These are phyloP conservation scores for Penicillium decumbens DNA, from an alignment of 2,329 filamentous ascomycete species.

Conservation along the genomic window DNA sequence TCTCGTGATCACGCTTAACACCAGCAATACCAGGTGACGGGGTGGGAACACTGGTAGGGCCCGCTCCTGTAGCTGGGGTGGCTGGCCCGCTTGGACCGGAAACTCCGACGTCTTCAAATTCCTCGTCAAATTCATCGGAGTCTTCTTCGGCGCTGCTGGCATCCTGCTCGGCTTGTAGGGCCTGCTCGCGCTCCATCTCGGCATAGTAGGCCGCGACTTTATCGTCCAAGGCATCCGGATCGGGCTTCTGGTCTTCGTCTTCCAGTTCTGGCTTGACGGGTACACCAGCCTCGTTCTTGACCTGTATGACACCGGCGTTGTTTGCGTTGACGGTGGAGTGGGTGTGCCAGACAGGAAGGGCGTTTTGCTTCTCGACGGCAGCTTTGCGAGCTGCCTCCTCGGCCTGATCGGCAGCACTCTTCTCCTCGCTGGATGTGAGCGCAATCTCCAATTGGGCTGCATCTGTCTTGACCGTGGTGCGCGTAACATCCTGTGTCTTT, in stretches of 20 bases:
- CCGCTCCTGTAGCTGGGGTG: slow-evolving; percentile 29
- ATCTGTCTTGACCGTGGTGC: slow-evolving; percentile 43
- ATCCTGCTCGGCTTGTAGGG: slow-evolving; percentile 40
- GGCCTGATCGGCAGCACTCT: slow-evolving; percentile 47
- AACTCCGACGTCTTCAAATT: slow-evolving; percentile 45
- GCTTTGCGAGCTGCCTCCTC: slow-evolving; percentile 47
- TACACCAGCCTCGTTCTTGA: slow-evolving; percentile 32
- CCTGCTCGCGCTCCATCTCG: slow-evolving; percentile 44
- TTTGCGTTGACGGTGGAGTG: slow-evolving; percentile 45
- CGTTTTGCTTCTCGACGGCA: slow-evolving; percentile 49
- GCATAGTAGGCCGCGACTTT: slow-evolving; percentile 47
- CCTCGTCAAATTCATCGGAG: slow-evolving; percentile 40
- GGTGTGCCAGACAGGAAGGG: slow-evolving; percentile 51
- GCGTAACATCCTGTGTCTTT: slow-evolving; percentile 38
- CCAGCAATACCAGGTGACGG: slow-evolving; percentile 22
- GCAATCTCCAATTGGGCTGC: slow-evolving; percentile 46
- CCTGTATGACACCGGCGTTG: slow-evolving; percentile 21
- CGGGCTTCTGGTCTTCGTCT: slow-evolving; percentile 43
- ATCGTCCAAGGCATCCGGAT: slow-evolving; percentile 42
- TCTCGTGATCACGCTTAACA: slow-evolving; percentile 39
- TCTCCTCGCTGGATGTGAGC: slow-evolving; percentile 47
- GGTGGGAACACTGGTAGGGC: slow-evolving; percentile 28
- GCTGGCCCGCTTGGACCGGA: slow-evolving; percentile 35
- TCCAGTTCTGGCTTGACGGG: slow-evolving; percentile 39
- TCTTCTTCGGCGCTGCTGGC: slow-evolving; percentile 40